Evolutionary conservation across 2,329 filamentous ascomycete genomes (phyloP).

Genomic region (Scedosporium boydii): DNA sequence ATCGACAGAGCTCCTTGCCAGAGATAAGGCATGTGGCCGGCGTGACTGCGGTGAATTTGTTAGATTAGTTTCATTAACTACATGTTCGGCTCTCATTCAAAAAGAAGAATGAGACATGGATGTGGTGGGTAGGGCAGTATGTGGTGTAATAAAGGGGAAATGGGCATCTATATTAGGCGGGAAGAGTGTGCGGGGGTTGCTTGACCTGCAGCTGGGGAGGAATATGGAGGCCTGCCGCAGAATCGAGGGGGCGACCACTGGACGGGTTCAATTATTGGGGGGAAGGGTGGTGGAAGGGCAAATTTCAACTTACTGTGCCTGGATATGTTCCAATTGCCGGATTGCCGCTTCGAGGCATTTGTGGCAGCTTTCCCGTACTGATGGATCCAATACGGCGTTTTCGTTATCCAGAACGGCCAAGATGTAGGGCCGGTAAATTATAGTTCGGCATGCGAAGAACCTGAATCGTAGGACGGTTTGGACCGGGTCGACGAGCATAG

Average conservation of each 20-base stretch:
- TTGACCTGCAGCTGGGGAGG: not conserved
- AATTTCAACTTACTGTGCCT: constrained; percentile 53
- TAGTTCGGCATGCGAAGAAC: constrained; percentile 78
- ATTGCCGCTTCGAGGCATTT: constrained; percentile 75
- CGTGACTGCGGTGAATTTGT: constrained; percentile 47
- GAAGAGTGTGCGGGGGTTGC: not conserved
- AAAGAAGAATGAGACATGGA: not conserved
- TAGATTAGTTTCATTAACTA: constrained; percentile 15
- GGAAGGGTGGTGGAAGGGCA: not conserved
- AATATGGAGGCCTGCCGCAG: not conserved
- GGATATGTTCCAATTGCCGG: constrained; percentile 69
- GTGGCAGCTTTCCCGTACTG: constrained; percentile 67
- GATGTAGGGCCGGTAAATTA: constrained; percentile 79
- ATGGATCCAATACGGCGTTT: constrained; percentile 58
- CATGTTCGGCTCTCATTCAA: not conserved
- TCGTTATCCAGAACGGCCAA: constrained; percentile 72
- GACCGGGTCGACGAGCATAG: constrained; percentile 60
- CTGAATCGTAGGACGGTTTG: constrained; percentile 71
- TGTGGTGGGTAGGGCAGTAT: not conserved
- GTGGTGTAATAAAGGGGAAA: constrained; percentile 8
- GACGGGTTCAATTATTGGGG: not conserved
- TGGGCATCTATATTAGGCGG: constrained; percentile 7
- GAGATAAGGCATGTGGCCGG: constrained; percentile 75
- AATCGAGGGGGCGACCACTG: not conserved
- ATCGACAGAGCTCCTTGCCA: constrained; percentile 80